Percentiles rank a stretch among this genome's conserved stretches.
phyloP scores from a whole-genome alignment of 2,329 filamentous ascomycete species.

The Corinectria fuckeliana region DNA sequence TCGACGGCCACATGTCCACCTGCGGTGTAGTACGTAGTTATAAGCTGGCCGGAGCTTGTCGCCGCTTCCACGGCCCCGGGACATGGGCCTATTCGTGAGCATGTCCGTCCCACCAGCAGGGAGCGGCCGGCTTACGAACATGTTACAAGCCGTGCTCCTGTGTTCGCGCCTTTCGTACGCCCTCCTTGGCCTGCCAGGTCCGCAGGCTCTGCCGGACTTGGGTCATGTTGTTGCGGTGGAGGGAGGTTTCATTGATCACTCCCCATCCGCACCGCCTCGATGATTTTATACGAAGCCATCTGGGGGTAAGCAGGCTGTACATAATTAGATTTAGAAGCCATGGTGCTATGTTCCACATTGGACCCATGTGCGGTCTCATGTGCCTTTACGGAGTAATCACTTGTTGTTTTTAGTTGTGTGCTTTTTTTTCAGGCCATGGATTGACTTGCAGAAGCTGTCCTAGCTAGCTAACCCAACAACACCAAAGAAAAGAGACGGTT shows the following conservation, averaged over 20 bases:
- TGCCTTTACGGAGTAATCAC: too few relatives aligned
- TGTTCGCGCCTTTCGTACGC: not conserved
- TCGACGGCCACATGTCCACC: not conserved
- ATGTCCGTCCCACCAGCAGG: slow-evolving; percentile 1
- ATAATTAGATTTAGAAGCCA: too few relatives aligned
- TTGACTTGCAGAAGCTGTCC: not conserved
- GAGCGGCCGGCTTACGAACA: not conserved
- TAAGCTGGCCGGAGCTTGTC: not conserved
- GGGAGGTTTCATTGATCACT: not conserved
- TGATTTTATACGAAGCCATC: not conserved
- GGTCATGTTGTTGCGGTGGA: slow-evolving; percentile 4
- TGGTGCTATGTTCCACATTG: slow-evolving; percentile 17
- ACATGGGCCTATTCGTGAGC: slow-evolving; percentile 3
- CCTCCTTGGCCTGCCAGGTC: not conserved
- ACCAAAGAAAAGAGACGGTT: not conserved
- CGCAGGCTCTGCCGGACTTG: not conserved
- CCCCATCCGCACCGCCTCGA: not conserved
- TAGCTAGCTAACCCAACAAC: not conserved
- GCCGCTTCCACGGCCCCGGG: slow-evolving; percentile 19
- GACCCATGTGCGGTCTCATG: not conserved
- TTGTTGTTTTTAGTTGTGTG: not conserved
- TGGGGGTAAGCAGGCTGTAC: too few relatives aligned
- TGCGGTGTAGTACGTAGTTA: not conserved
- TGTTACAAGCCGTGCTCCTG: too few relatives aligned
- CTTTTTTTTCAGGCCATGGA: slow-evolving; percentile 7